Evolutionary conservation across 2,329 filamentous ascomycete species (phyloP).

Genomic region (Alternaria rosae): DNA sequence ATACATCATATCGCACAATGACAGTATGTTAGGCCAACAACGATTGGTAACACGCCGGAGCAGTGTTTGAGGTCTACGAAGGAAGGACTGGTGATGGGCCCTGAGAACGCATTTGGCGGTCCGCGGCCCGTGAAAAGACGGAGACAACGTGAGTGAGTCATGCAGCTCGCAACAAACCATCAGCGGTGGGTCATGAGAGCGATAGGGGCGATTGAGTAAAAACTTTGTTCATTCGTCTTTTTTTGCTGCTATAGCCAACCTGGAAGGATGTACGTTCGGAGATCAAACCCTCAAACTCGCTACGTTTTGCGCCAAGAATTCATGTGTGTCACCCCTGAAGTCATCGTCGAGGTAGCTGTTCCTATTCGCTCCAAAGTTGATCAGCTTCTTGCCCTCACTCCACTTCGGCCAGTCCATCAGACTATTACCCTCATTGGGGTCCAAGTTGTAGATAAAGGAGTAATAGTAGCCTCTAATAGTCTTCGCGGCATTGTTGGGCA

Average conservation of each 20-base stretch:
- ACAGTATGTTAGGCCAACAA: neutral
- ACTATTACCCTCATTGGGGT: conserved; percentile 68
- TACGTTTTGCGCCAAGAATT: conserved; percentile 50
- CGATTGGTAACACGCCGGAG: neutral
- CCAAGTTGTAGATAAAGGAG: conserved; percentile 72
- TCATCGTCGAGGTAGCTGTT: conserved; percentile 55
- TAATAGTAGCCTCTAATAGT: conserved; percentile 74
- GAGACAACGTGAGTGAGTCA: conserved; percentile 19
- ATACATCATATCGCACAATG: neutral
- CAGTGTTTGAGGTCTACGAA: neutral
- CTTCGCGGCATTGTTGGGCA: conserved; percentile 67
- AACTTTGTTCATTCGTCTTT: neutral
- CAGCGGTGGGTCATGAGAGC: conserved; percentile 18
- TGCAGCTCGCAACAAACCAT: conserved; percentile 18
- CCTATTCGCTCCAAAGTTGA: conserved; percentile 55
- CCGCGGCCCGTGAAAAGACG: neutral
- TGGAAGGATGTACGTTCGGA: no score
- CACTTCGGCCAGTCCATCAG: conserved; percentile 64
- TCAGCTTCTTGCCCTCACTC: conserved; percentile 58
- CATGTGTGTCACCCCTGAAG: conserved; percentile 57
- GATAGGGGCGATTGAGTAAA: neutral
- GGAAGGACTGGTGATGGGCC: neutral
- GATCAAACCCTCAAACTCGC: conserved; percentile 21
- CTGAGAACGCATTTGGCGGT: neutral
- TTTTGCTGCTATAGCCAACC: neutral